phyloP scores from a whole-genome alignment of 192 early-diverging fungal genomes.

The Backusella circina region DNA sequence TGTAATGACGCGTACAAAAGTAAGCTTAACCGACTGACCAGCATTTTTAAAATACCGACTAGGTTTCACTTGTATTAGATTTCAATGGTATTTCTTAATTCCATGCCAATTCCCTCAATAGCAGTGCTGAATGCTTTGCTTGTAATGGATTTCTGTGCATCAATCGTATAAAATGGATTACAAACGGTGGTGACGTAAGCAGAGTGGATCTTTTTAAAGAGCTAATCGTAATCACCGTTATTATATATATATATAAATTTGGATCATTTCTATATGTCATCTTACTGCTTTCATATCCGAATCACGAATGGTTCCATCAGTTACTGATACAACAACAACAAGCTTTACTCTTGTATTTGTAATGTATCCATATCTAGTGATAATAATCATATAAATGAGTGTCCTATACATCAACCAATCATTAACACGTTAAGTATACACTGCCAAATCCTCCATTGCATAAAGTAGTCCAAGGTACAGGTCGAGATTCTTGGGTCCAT shows the following conservation, averaged over 20 bases:
- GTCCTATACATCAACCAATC: not conserved
- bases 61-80: not conserved
- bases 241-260: too few species aligned
- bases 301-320: constrained; percentile 75
- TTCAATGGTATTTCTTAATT: constrained; percentile 6
- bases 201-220: constrained; percentile 81
- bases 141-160: constrained; percentile 50
- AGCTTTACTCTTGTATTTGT: constrained; percentile 85
- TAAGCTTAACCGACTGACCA: not conserved
- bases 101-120: constrained; percentile 53
- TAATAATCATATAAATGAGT: constrained; percentile 9
- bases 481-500: constrained; percentile 66
- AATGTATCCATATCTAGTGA: constrained; percentile 75
- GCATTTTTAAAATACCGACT: not conserved
- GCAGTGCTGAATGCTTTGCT: constrained; percentile 51
- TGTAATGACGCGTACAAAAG: not conserved
- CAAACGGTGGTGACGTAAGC: constrained; percentile 76
- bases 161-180: constrained; percentile 83
- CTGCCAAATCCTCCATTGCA: constrained; percentile 84
- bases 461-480: constrained; percentile 86
- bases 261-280: constrained; percentile 5
- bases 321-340: constrained; percentile 61
- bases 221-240: constrained; percentile 30
- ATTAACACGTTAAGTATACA: constrained; percentile 51
- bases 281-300: constrained; percentile 76